Evolutionary conservation across 2,329 filamentous ascomycete species (phyloP), one percentile per base, ranked within the genome.

Genomic region (Colletotrichum theobromicola): DNA sequence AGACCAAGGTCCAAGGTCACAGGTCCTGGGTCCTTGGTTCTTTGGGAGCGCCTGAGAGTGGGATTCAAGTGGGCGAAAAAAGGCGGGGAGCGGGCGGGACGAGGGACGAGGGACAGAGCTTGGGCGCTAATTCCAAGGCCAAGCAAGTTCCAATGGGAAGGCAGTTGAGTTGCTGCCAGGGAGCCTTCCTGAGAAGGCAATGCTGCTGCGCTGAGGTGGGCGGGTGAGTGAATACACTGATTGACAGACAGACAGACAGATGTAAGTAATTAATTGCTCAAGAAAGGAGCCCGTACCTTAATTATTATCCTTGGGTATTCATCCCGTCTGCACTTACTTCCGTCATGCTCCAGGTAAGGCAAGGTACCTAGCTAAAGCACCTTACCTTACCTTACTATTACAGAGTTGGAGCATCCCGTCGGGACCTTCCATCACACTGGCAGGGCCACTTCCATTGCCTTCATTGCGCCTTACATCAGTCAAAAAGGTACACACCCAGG

Each of bases 111-210:
- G 35, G 42, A 50, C n/a, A 21, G 42, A 67, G 72, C 72, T 74
- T 74, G 72, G 72, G 72, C 72, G 72, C 72, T 74, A 74, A 74
- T 74, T 74, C 67, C 67, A 70, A 70, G 67, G 71, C 60, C 60
- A 70, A 65, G 67, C 60, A 70, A 65, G 67, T 74, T 50, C 67
- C 71, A 70, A 72, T 67, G 55, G 70, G 53, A 37, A 35, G 60
- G 18, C 24, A 28, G 53, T n/a, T n/a, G n/a, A n/a, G n/a, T n/a
- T n/a, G n/a, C n/a, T n/a, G n/a, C n/a, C n/a, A n/a, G n/a, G n/a
- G n/a, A n/a, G n/a, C n/a, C n/a, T n/a, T 46, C 37, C n/a, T 13
- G 55, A 58, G 26, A 58, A 58, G 30, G 16, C 55, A 24, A 24
- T 61, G 28, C 28, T 34, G 58, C 58, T n/a, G n/a, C n/a, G n/a